Evolutionary conservation across 352 stramenopile species (phyloP).

Genomic region (Phytophthora pinifolia): DNA sequence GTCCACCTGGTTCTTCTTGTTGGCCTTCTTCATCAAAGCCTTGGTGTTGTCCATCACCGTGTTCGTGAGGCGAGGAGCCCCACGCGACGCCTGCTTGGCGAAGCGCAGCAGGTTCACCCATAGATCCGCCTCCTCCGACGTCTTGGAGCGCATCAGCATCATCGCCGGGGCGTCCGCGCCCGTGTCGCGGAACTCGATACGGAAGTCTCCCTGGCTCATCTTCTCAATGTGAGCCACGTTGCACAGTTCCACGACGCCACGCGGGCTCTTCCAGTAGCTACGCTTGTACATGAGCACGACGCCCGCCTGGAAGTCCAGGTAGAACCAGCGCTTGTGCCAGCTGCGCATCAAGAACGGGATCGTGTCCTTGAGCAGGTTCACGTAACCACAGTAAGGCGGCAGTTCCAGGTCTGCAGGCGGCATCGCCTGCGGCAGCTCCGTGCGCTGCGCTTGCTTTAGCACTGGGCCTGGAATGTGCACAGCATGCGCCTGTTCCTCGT

Average conservation of each 20-base stretch:
- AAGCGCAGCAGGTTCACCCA: constrained; percentile 81
- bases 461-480: constrained; percentile 23
- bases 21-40: constrained; percentile 36
- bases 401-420: constrained; percentile 42
- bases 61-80: constrained; percentile 24
- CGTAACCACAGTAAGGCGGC: constrained; percentile 73
- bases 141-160: constrained; percentile 69
- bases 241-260: constrained; percentile 70
- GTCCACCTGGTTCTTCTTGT: constrained; percentile 51
- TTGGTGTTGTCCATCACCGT: constrained; percentile 32
- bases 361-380: constrained; percentile 76
- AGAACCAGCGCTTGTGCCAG: constrained; percentile 85
- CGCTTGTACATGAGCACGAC: constrained; percentile 81
- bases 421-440: constrained; percentile 35
- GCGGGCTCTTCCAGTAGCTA: constrained; percentile 82
- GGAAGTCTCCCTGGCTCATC: constrained; percentile 74
- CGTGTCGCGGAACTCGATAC: constrained; percentile 54
- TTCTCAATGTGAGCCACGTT: constrained; percentile 59
- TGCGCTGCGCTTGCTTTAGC: constrained; percentile 27
- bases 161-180: constrained; percentile 37
- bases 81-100: constrained; percentile 47
- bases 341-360: constrained; percentile 76
- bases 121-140: constrained; percentile 53
- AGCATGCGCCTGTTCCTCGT: constrained; percentile 41
- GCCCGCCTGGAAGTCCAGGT: constrained; percentile 73